Percentiles rank a stretch among this genome's conserved stretches.
Conservation (phyloP, 2,329 filamentous ascomycete species). For the Berkeleyomyces rouxiae region DNA sequence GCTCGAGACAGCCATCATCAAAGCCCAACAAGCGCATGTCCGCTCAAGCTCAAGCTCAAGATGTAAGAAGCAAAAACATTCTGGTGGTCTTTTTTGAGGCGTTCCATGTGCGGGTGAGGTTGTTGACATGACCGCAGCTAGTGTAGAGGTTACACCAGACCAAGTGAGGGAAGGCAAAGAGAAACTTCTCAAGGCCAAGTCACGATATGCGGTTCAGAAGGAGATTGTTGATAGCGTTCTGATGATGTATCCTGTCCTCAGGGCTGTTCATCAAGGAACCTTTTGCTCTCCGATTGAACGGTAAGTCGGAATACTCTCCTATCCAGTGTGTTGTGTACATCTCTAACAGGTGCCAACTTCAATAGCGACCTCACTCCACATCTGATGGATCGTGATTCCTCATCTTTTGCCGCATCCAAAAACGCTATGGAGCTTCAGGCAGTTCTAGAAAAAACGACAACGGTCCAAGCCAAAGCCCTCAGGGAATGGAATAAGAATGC, state of each 20-base stretch:
- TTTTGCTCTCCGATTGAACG: conserved; percentile 50
- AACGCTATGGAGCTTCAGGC: conserved; percentile 37
- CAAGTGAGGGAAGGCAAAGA: conserved; percentile 42
- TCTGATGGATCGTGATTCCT: conserved; percentile 48
- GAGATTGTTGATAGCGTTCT: conserved; percentile 52
- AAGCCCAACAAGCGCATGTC: conserved; percentile 21
- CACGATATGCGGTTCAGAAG: conserved; percentile 52
- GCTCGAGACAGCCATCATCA: conserved; percentile 53
- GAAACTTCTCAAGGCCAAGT: conserved; percentile 52
- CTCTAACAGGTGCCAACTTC: conserved; percentile 2
- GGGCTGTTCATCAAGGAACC: conserved; percentile 55
- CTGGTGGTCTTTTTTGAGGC: background rate
- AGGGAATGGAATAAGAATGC: conserved; percentile 43
- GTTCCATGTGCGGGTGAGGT: background rate
- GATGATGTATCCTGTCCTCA: conserved; percentile 57
- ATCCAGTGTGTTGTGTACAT: background rate
- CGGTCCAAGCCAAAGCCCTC: conserved; percentile 41
- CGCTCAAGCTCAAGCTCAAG: background rate
- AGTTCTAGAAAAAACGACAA: conserved; percentile 35
- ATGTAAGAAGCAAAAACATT: conserved; percentile 5
- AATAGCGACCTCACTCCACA: conserved; percentile 48
- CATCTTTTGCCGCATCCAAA: conserved; percentile 46
- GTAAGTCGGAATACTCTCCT: conserved; percentile 26
- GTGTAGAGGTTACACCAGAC: conserved; percentile 27
- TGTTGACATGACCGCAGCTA: background rate